phyloP scores from a whole-genome alignment of 1,139 yeast genomes.

The Debaryomyces udenii region DNA sequence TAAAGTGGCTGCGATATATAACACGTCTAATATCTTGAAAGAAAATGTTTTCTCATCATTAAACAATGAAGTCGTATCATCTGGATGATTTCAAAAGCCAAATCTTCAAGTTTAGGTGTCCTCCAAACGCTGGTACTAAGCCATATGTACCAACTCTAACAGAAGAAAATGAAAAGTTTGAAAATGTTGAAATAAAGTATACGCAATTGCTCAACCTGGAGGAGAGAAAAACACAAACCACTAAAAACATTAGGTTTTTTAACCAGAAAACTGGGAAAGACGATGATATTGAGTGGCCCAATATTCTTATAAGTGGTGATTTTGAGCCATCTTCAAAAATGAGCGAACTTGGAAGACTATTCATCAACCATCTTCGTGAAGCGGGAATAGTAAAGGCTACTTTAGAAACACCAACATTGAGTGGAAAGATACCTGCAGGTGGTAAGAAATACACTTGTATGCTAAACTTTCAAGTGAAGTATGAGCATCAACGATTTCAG shows the following conservation, averaged over 20 bases:
- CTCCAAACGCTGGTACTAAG: not conserved
- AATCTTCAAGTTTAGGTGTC: not conserved
- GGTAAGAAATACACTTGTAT: slow-evolving; percentile 8
- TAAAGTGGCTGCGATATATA: slow-evolving; percentile 2
- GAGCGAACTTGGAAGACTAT: slow-evolving; percentile 12
- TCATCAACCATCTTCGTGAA: slow-evolving; percentile 8
- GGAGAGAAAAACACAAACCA: not conserved
- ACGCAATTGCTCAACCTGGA: not conserved
- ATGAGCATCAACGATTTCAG: slow-evolving; percentile 7
- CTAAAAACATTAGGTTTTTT: slow-evolving; percentile 1
- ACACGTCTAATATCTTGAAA: not conserved
- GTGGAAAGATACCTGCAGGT: not conserved
- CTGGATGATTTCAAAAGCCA: not conserved
- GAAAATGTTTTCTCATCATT: not conserved
- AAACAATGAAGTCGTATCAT: not conserved
- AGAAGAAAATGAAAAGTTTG: not conserved
- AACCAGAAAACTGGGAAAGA: not conserved
- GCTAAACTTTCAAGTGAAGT: slow-evolving; percentile 8
- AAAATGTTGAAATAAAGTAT: not conserved
- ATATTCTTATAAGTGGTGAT: not conserved
- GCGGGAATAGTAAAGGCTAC: slow-evolving; percentile 7
- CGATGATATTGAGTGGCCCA: slow-evolving; percentile 6
- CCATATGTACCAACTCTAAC: not conserved
- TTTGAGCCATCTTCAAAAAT: slow-evolving; percentile 11
- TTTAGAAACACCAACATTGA: not conserved